phyloP scores from a whole-genome alignment of 176 grass and related monocot species.

The Ensete ventricosum region DNA sequence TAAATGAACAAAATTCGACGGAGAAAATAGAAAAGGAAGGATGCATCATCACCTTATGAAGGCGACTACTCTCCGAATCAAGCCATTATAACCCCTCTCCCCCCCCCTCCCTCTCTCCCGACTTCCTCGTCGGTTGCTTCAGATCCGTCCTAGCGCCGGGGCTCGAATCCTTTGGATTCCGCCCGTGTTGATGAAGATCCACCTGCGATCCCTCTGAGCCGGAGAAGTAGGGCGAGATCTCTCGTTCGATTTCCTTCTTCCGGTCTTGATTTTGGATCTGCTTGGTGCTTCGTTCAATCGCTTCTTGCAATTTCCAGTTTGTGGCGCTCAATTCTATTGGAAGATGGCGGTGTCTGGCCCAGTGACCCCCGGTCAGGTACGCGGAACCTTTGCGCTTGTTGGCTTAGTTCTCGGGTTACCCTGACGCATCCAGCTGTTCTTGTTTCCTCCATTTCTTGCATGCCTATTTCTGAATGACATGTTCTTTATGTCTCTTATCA shows the following conservation, averaged over 20 bases:
- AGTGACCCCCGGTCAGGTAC: constrained; percentile 5
- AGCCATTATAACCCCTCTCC: not conserved
- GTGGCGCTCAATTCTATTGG: not conserved
- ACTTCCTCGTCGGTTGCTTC: not conserved
- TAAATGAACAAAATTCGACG: too few species aligned
- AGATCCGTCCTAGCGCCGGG: not conserved
- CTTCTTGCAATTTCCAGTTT: not conserved
- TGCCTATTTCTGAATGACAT: too few species aligned
- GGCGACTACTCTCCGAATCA: not conserved
- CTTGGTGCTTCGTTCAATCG: not conserved
- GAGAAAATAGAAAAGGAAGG: not conserved
- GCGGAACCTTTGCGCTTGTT: not conserved
- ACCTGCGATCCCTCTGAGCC: not conserved
- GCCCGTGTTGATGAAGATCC: not conserved
- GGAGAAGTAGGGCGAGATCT: not conserved
- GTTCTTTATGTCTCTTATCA: too few species aligned
- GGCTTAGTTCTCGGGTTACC: not conserved
- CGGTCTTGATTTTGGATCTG: too few species aligned
- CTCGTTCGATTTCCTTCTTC: not conserved
- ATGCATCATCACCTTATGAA: not conserved
- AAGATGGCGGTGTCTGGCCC: constrained; percentile 2
- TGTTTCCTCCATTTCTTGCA: too few species aligned
- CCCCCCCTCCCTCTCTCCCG: not conserved
- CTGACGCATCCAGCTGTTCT: too few species aligned
- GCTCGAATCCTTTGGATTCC: not conserved